phyloP scores from a whole-genome alignment of 768 basidiomycete species.

The Amanita muscaria region DNA sequence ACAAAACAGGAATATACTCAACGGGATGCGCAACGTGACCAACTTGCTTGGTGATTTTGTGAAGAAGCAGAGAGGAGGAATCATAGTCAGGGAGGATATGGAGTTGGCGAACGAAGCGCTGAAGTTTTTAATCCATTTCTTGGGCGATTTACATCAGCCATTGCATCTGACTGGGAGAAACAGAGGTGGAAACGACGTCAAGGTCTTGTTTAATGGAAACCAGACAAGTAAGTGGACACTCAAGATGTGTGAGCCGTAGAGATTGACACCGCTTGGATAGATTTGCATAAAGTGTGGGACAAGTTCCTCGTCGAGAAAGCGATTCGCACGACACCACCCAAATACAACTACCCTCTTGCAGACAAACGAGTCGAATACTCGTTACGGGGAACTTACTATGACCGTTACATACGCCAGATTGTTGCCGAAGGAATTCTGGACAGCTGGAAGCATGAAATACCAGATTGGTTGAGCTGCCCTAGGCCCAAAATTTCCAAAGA shows the following conservation, averaged over 20 bases:
- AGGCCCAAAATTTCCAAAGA: slow-evolving; percentile 2
- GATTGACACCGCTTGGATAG: too few species aligned
- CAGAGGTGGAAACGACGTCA: slow-evolving; percentile 77
- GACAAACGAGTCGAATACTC: slow-evolving; percentile 53
- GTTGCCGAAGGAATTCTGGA: slow-evolving; percentile 76
- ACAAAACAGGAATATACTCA: slow-evolving; percentile 56
- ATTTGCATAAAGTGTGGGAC: slow-evolving; percentile 89
- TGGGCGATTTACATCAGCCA: slow-evolving; percentile 92
- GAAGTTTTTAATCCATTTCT: slow-evolving; percentile 87
- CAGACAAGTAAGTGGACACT: slow-evolving; percentile 50
- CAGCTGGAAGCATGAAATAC: slow-evolving; percentile 53
- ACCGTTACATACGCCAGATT: slow-evolving; percentile 79
- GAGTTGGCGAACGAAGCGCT: slow-evolving; percentile 65
- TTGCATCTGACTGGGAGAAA: slow-evolving; percentile 85
- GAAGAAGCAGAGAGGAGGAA: slow-evolving; percentile 35
- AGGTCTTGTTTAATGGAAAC: slow-evolving; percentile 65
- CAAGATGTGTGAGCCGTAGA: too few species aligned
- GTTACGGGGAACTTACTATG: slow-evolving; percentile 79
- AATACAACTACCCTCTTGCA: slow-evolving; percentile 74
- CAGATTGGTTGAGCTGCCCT: slow-evolving; percentile 61
- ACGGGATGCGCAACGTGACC: slow-evolving; percentile 72
- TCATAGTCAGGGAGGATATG: slow-evolving; percentile 15
- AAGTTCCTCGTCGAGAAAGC: slow-evolving; percentile 71
- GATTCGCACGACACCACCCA: slow-evolving; percentile 59
- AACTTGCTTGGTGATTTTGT: slow-evolving; percentile 28